Conservation (phyloP, 495 filamentous ascomycete genomes). For the Massariosphaeria phaeospora region DNA sequence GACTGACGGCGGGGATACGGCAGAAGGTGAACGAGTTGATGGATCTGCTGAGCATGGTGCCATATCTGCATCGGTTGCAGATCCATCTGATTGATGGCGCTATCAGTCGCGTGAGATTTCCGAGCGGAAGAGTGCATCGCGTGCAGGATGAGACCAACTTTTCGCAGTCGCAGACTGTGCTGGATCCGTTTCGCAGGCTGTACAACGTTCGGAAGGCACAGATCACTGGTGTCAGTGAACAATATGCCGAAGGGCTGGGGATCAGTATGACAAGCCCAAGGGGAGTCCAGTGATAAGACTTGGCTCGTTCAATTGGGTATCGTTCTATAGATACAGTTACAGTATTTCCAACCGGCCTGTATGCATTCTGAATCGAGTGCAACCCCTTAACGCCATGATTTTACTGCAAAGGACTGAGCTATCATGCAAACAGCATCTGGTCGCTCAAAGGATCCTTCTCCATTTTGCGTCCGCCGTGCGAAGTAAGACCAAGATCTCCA, state of each 20-base stretch:
- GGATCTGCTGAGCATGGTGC: slow-evolving; percentile 29
- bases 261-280: slow-evolving; percentile 15
- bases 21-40: slow-evolving; percentile 36
- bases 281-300: background rate
- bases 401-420: background rate
- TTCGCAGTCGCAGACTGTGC: slow-evolving; percentile 16
- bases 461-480: slow-evolving; percentile 54
- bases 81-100: slow-evolving; percentile 32
- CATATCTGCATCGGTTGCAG: slow-evolving; percentile 20
- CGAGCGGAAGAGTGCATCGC: slow-evolving; percentile 19
- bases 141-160: slow-evolving; percentile 26
- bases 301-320: background rate
- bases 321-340: background rate
- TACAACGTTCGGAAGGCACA: slow-evolving; percentile 15
- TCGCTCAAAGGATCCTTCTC: slow-evolving; percentile 72
- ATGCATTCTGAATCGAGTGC: too few species aligned
- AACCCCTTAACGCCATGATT: slow-evolving; percentile 8
- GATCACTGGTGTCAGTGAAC: slow-evolving; percentile 23
- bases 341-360: too few species aligned
- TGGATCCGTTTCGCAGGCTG: slow-evolving; percentile 26
- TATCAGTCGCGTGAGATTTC: slow-evolving; percentile 17
- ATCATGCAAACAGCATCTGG: slow-evolving; percentile 70
- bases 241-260: slow-evolving; percentile 18
- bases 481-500: slow-evolving; percentile 67
- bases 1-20: slow-evolving; percentile 35